Percentiles rank a stretch among this genome's conserved stretches.
Conservation (phyloP, 176 grass and related monocot genomes). For the Phyllostachys edulis region DNA sequence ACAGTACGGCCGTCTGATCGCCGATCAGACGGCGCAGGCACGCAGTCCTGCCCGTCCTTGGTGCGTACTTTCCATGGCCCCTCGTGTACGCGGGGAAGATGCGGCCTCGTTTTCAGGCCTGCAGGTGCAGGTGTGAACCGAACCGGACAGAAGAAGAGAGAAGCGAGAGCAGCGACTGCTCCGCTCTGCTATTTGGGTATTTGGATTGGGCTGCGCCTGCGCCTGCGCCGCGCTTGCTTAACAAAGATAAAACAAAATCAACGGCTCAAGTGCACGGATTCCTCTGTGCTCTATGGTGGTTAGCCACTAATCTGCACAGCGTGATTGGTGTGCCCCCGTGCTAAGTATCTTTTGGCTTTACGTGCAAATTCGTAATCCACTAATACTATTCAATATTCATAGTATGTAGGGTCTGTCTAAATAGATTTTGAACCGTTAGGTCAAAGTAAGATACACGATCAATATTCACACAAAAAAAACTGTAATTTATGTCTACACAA, state of each 20-base stretch:
- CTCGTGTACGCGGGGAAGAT: neutral
- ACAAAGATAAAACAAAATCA: neutral
- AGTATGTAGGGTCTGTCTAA: no score
- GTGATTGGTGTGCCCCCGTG: conserved; percentile 35
- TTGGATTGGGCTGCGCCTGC: no score
- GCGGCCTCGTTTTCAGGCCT: neutral
- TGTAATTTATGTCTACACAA: no score
- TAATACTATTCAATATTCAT: neutral
- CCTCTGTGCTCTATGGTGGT: neutral
- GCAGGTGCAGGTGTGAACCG: no score
- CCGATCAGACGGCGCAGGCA: conserved; percentile 32
- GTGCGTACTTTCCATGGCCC: neutral
- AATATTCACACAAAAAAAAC: no score
- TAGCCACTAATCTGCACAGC: conserved; percentile 24
- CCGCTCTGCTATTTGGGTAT: no score
- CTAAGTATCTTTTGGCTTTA: conserved; percentile 31
- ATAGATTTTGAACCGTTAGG: no score
- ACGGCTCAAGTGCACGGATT: conserved; percentile 37
- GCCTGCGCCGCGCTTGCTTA: conserved; percentile 10
- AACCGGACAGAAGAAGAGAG: no score
- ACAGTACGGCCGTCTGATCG: conserved; percentile 44
- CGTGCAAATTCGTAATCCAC: neutral
- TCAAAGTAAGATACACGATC: no score
- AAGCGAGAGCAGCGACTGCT: neutral
- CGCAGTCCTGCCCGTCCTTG: neutral